phyloP scores from a whole-genome alignment of 805 yeast species.

The Cyberlindnera euphorbiae region DNA sequence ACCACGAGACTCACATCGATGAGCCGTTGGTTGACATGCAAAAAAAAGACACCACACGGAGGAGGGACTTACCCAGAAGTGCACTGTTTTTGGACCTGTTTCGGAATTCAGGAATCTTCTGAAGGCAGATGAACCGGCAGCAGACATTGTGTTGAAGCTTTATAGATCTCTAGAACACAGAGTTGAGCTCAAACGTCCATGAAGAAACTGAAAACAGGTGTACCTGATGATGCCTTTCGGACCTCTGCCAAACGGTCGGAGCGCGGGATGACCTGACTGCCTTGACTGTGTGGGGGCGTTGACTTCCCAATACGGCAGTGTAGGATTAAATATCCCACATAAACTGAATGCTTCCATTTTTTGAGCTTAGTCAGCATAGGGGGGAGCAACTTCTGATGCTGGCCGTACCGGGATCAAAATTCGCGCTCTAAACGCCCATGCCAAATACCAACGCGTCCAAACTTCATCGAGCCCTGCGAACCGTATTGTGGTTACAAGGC shows the following conservation, averaged over 20 bases:
- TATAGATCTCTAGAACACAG: too few species aligned
- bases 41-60: neutral
- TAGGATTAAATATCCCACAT: neutral
- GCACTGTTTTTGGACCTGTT: conserved; percentile 97
- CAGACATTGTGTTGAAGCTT: conserved; percentile 8
- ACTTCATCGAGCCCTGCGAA: too few species aligned
- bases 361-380: neutral
- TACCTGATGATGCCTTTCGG: too few species aligned
- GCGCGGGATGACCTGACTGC: neutral
- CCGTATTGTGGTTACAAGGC: too few species aligned
- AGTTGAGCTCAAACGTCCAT: too few species aligned
- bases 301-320: conserved; percentile 5
- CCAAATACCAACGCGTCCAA: too few species aligned
- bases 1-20: too few species aligned
- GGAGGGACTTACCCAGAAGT: conserved; percentile 71
- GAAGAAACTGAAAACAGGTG: too few species aligned
- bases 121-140: conserved; percentile 46
- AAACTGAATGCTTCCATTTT: neutral
- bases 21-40: neutral
- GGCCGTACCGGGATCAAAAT: too few species aligned
- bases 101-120: conserved; percentile 72
- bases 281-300: conserved; percentile 9
- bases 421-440: too few species aligned
- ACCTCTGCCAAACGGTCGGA: neutral
- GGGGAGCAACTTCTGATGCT: too few species aligned